Evolutionary conservation across 163 green algal genomes (phyloP).

Genomic region (Botryococcus braunii): DNA sequence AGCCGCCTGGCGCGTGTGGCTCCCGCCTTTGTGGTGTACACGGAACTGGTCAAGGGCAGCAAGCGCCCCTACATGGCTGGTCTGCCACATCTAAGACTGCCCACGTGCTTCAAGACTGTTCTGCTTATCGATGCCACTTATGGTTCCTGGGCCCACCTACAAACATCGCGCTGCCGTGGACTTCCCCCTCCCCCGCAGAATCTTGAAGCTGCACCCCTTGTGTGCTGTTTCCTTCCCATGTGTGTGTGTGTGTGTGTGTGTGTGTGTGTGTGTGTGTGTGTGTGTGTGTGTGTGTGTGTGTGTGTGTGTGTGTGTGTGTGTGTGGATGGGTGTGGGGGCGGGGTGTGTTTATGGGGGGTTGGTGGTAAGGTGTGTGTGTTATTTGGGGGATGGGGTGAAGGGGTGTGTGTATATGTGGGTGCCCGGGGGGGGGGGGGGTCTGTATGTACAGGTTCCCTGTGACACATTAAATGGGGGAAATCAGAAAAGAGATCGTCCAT

Average conservation of each 20-base stretch:
- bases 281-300: no score
- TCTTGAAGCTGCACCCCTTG: background rate
- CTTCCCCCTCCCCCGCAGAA: background rate
- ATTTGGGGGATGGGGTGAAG: background rate
- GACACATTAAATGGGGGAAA: background rate
- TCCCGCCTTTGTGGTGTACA: constrained; percentile 77
- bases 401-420: background rate
- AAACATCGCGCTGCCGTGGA: background rate
- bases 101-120: no score
- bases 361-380: background rate
- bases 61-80: constrained; percentile 77
- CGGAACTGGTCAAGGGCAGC: constrained; percentile 56
- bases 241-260: background rate
- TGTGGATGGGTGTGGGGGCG: background rate
- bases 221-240: background rate
- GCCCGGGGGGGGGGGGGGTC: background rate
- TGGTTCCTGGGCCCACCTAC: background rate
- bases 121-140: background rate
- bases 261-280: background rate
- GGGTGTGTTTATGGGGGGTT: background rate
- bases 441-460: background rate
- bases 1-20: constrained; percentile 46
- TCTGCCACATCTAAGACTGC: background rate
- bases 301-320: background rate
- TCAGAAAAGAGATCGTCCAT: background rate